Evolutionary conservation across 2,329 filamentous ascomycete genomes (phyloP).

Genomic region (Penicillium concentricum): DNA sequence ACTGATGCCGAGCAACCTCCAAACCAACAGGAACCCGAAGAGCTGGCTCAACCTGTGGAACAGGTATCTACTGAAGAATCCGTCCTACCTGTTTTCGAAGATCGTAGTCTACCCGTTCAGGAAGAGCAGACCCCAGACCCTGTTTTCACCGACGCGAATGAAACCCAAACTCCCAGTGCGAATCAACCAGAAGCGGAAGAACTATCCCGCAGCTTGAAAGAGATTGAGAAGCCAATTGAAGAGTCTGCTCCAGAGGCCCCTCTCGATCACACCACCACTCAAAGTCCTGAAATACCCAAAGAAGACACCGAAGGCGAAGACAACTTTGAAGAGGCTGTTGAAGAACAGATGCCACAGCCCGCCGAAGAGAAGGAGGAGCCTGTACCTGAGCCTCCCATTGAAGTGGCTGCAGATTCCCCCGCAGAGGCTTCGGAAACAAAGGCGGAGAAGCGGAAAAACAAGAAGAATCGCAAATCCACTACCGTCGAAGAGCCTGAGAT

Average conservation of each 20-base stretch:
- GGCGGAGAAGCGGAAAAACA: constrained; percentile 20
- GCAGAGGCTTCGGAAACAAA: constrained; percentile 10
- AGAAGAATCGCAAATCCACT: constrained; percentile 24
- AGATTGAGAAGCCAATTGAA: constrained; percentile 5
- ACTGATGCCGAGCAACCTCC: neutral
- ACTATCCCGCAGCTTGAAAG: neutral
- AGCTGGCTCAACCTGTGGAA: neutral
- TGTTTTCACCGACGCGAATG: constrained; percentile 1
- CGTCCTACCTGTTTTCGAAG: neutral
- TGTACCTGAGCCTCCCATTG: neutral
- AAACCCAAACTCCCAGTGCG: neutral
- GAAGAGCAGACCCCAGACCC: neutral
- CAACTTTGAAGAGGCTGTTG: constrained; percentile 20
- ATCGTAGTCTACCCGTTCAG: neutral
- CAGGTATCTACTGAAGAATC: neutral
- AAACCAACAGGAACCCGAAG: neutral
- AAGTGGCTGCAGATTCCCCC: neutral
- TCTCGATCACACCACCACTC: neutral
- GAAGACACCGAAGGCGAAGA: constrained; percentile 15
- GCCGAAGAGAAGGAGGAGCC: neutral
- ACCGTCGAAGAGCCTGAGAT: constrained; percentile 11
- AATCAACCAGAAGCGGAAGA: neutral
- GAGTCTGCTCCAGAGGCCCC: neutral
- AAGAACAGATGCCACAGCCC: constrained; percentile 9
- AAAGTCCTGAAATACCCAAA: constrained; percentile 4